Conservation (phyloP, 495 filamentous ascomycete species). For the Bacidia gigantensis region DNA sequence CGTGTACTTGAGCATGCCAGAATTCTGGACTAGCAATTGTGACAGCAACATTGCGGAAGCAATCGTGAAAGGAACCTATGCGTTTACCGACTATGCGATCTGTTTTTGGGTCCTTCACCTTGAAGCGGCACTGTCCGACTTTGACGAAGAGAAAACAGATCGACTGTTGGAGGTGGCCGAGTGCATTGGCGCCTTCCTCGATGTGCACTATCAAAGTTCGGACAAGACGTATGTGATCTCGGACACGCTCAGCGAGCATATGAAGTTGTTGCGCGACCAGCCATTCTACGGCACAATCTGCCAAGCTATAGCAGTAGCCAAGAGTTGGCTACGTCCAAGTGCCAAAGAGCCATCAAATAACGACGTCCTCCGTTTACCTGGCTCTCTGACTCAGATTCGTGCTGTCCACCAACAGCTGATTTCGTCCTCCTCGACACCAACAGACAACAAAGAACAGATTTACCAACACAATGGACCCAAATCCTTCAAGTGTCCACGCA, state of each 20-base stretch:
- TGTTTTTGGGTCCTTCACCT: not conserved
- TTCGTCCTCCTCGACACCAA: not conserved
- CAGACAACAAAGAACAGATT: not conserved
- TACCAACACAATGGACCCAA: not conserved
- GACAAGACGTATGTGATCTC: not conserved
- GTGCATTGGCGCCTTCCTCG: not conserved
- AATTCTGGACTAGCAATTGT: not conserved
- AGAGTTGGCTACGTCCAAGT: not conserved
- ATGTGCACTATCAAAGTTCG: not conserved
- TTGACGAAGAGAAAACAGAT: not conserved
- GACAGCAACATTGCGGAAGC: not conserved
- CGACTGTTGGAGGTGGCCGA: not conserved
- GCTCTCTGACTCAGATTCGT: not conserved
- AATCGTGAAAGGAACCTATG: not conserved
- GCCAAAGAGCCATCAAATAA: not conserved
- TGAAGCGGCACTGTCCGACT: not conserved
- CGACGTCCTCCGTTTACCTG: not conserved
- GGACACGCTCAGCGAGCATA: not conserved
- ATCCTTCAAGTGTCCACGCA: not conserved
- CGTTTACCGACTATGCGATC: not conserved
- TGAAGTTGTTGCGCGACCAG: not conserved
- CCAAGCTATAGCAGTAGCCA: not conserved
- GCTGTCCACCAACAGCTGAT: not conserved
- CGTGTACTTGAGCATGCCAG: not conserved
- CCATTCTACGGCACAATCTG: not conserved